A percentile compares a stretch with the other conserved stretches of the same genome.
phyloP scores from a whole-genome alignment of 2,329 filamentous ascomycete species.

The Arthrobotrys musiformis region DNA sequence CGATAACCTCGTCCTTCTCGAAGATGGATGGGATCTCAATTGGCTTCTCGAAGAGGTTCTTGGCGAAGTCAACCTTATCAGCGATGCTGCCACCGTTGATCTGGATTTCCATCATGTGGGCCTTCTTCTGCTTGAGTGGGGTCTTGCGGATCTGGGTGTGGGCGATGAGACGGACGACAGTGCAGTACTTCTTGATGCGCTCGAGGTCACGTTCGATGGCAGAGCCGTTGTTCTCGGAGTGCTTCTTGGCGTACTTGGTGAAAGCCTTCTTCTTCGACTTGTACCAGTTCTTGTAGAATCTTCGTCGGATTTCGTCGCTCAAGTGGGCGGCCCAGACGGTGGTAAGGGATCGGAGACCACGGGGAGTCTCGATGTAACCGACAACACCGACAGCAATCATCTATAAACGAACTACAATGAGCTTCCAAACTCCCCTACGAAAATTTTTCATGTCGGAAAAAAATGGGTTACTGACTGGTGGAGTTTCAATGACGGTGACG shows the following conservation, averaged over 20 bases:
- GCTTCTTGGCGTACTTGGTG: conserved; percentile 99
- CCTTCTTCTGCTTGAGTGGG: conserved; percentile 99
- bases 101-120: conserved; percentile 99
- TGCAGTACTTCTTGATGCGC: conserved; percentile 99
- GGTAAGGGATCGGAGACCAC: conserved; percentile 98
- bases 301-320: conserved; percentile 97
- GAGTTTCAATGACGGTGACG: conserved; percentile 87
- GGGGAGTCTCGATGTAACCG: conserved; percentile 99
- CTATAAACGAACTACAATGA: conserved; percentile 68
- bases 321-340: conserved; percentile 99
- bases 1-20: conserved; percentile 99
- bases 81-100: conserved; percentile 95
- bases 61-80: conserved; percentile 96
- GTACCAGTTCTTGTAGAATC: conserved; percentile 99
- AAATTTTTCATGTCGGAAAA: conserved; percentile 4
- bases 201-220: conserved; percentile 97
- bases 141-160: conserved; percentile 99
- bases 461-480: conserved; percentile 78
- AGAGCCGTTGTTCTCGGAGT: conserved; percentile 90
- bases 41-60: conserved; percentile 98
- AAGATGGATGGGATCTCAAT: conserved; percentile 93
- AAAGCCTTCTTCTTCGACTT: conserved; percentile 99
- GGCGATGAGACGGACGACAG: conserved; percentile 97
- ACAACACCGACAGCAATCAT: conserved; percentile 99
- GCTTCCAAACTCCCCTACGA: conserved; percentile 32